Percentiles rank a stretch among this genome's conserved stretches.
Evolutionary conservation across 805 yeast genomes (phyloP).

Genomic region (Wickerhamomyces mucosus): DNA sequence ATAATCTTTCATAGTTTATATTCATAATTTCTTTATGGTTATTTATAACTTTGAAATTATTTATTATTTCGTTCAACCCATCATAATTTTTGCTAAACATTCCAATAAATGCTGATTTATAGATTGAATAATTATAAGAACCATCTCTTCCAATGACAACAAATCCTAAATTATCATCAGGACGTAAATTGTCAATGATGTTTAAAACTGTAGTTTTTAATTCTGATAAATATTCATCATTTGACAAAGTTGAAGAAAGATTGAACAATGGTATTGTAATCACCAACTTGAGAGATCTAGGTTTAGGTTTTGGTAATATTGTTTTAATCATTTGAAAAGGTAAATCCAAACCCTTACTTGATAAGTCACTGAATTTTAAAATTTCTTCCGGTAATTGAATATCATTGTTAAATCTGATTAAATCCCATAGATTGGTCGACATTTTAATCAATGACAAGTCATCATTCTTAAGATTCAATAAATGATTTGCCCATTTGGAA

Average conservation of each 20-base stretch:
- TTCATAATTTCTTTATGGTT: conserved; percentile 2
- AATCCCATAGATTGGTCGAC: conserved; percentile 41
- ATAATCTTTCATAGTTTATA: conserved; percentile 1
- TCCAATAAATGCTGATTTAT: conserved; percentile 36
- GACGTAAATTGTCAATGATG: conserved; percentile 22
- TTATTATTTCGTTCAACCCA: conserved; percentile 37
- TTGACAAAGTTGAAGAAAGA: conserved; percentile 13
- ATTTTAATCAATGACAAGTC: conserved; percentile 32
- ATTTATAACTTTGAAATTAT: conserved; percentile 23
- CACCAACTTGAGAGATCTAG: conserved; percentile 30
- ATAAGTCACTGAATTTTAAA: conserved; percentile 25
- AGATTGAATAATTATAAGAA: conserved; percentile 21
- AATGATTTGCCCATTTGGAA: conserved; percentile 31
- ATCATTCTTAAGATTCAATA: conserved; percentile 4
- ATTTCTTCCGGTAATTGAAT: conserved; percentile 31
- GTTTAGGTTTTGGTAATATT: conserved; percentile 32
- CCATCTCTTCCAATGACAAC: conserved; percentile 39
- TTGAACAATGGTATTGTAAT: conserved; percentile 33
- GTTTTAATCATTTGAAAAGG: conserved; percentile 30
- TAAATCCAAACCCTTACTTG: conserved; percentile 30
- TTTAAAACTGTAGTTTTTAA: conserved; percentile 20
- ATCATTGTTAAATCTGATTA: conserved; percentile 23
- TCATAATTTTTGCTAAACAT: conserved; percentile 35
- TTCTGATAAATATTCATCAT: conserved; percentile 21
- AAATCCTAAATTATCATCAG: conserved; percentile 36